These are phyloP conservation scores for Macroventuria anomochaeta DNA, from an alignment of 2,329 filamentous ascomycete species.

Conservation along the genomic window DNA sequence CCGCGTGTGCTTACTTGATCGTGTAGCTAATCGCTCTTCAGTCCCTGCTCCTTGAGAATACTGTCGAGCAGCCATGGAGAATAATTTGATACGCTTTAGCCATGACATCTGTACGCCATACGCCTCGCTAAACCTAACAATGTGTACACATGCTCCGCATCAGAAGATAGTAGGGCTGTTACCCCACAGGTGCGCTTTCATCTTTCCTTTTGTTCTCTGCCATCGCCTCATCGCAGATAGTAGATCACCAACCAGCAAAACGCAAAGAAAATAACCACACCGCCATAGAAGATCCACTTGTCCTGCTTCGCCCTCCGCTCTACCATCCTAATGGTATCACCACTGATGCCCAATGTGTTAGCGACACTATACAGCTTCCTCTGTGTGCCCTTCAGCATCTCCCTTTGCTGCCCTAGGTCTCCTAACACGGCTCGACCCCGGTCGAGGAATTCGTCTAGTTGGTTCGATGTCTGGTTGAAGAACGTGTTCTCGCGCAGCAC, in stretches of 20 bases:
- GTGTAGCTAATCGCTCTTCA: background rate
- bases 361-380: conserved; percentile 88
- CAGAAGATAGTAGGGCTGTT: background rate
- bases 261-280: conserved; percentile 82
- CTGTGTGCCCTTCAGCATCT: conserved; percentile 95
- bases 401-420: conserved; percentile 86
- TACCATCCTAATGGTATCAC: conserved; percentile 96
- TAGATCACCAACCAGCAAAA: conserved; percentile 94
- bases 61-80: background rate
- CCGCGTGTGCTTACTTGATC: background rate
- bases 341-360: conserved; percentile 90
- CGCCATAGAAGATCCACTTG: conserved; percentile 96
- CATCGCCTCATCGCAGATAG: conserved; percentile 67
- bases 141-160: background rate
- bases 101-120: conserved; percentile 13
- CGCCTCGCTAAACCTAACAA: conserved; percentile 27
- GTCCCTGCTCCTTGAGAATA: no score
- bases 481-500: conserved; percentile 90
- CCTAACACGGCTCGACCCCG: conserved; percentile 87
- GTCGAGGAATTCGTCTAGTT: conserved; percentile 93
- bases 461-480: conserved; percentile 78
- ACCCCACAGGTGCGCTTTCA: no score
- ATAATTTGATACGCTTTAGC: background rate
- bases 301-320: conserved; percentile 91
- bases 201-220: no score